Conservation (phyloP, 805 yeast genomes). For the Teunomyces atbi region DNA sequence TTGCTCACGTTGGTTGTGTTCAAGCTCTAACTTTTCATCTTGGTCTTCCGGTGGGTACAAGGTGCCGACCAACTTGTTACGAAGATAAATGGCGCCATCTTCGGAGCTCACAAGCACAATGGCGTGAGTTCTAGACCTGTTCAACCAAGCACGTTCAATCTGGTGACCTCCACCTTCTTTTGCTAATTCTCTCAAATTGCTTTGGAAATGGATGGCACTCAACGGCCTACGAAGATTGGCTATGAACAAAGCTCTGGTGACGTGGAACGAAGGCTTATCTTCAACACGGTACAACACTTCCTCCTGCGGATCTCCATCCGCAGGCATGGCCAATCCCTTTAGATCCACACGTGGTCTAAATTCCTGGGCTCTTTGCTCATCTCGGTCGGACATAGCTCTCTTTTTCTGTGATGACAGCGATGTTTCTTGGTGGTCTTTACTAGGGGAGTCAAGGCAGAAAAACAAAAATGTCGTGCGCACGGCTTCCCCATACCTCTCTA, state of each 20-base stretch:
- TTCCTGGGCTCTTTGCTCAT: not conserved
- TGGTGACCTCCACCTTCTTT: slow-evolving; percentile 17
- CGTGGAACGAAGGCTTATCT: slow-evolving; percentile 30
- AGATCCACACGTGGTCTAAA: not conserved
- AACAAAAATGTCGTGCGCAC: slow-evolving; percentile 4
- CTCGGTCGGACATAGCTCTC: not conserved
- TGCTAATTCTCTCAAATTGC: slow-evolving; percentile 30
- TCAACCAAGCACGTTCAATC: slow-evolving; percentile 47
- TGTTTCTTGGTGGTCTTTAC: not conserved
- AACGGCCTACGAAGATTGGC: slow-evolving; percentile 42
- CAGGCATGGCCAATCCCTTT: slow-evolving; percentile 1
- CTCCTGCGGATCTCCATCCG: slow-evolving; percentile 18
- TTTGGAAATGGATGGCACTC: slow-evolving; percentile 38
- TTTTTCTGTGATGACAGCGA: not conserved
- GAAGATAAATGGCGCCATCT: slow-evolving; percentile 38
- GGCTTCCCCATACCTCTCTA: not conserved
- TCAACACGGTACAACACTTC: slow-evolving; percentile 34
- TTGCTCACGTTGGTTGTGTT: slow-evolving; percentile 16
- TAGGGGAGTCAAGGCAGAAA: not conserved
- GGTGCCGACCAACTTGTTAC: slow-evolving; percentile 33
- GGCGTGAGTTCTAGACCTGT: slow-evolving; percentile 40
- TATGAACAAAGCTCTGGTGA: slow-evolving; percentile 45
- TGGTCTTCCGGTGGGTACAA: slow-evolving; percentile 31
- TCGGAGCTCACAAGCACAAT: slow-evolving; percentile 39
- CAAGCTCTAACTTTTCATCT: slow-evolving; percentile 16